Base-by-base conservation (phyloP, 2,329 filamentous ascomycete genomes). In the Karstenula rhodostoma region DNA sequence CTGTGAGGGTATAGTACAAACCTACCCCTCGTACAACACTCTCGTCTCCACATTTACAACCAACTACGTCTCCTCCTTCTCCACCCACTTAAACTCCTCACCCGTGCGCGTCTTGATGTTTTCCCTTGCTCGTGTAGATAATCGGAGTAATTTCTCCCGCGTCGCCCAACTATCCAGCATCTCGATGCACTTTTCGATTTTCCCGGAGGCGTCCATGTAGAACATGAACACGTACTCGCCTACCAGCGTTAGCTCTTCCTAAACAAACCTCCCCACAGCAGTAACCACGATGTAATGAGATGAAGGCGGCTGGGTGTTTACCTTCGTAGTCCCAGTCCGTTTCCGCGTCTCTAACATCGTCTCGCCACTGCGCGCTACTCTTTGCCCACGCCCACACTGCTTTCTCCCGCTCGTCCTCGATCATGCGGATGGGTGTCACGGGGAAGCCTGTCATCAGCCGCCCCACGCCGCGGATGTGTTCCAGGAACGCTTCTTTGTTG, bases 161-260 rank as follows among this genome's bases (percentile, higher is more conserved):
- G 63, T 59, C 7, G 43, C 46, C 40, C 46, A 19, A 54, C 73
- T 77, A 64, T 78, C 74, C 37, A 77, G 17, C 58, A 77, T 73
- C 56, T 77, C 75, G 7, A 78, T 35, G 4, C 70, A 63, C 19
- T 65, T 60, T 52, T 63, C 61, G 44, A 77, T 71, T 47, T 68
- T 72, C 4, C 72, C 72, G 9, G 44, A 62, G 42, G 66, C 62
- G 62, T 76, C 65, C 62, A 77, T 69, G 23, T 61, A 67, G 4
- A 77, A 61, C 13, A 77, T 63, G 50, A 75, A 77, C 6, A 77
- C 61, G 51, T 76, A 77, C 60, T 78, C 74, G 12, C 48, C 40
- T 43, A 22, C 10, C 19, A 29, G 27, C 27, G 27, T n/a, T n/a
- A 29, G 4, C 27, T 8, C 27, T 4, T 29, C 27, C 27, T n/a